phyloP scores from a whole-genome alignment of 169 alveolate species.

The Cryptosporidium meleagridis region DNA sequence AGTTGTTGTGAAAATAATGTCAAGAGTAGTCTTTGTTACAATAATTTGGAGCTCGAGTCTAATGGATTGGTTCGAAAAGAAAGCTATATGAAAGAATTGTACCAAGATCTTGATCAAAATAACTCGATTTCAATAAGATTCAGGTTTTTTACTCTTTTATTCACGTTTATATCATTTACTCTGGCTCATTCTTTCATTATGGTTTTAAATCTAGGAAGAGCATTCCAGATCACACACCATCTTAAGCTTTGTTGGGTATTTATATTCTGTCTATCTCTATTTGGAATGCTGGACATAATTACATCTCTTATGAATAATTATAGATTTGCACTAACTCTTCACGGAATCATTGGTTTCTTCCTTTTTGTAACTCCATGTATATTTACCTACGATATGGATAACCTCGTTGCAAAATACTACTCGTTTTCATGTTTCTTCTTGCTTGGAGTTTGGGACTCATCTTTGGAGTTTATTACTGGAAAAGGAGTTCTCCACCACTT shows the following conservation, averaged over 20 bases:
- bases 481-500: conserved; percentile 56
- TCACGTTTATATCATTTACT: not conserved
- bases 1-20: not conserved
- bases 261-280: conserved; percentile 14
- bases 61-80: conserved; percentile 22
- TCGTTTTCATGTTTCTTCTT: conserved; percentile 45
- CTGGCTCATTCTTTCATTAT: conserved; percentile 26
- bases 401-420: conserved; percentile 24
- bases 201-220: conserved; percentile 38
- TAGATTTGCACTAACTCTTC: not conserved
- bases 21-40: not conserved
- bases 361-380: conserved; percentile 12
- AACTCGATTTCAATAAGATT: conserved; percentile 26
- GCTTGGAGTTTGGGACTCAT: conserved; percentile 72
- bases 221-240: conserved; percentile 40
- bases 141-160: conserved; percentile 25
- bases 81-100: conserved; percentile 24
- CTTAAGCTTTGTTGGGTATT: conserved; percentile 31
- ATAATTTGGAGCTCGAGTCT: conserved; percentile 1
- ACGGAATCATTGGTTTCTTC: conserved; percentile 4
- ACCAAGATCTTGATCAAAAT: conserved; percentile 10
- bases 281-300: conserved; percentile 28
- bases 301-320: conserved; percentile 23
- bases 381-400: conserved; percentile 32
- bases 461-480: conserved; percentile 65